Evolutionary conservation across 2,329 filamentous ascomycete genomes (phyloP), one percentile per base, ranked within the genome.

Genomic region (Scedosporium apiospermum): DNA sequence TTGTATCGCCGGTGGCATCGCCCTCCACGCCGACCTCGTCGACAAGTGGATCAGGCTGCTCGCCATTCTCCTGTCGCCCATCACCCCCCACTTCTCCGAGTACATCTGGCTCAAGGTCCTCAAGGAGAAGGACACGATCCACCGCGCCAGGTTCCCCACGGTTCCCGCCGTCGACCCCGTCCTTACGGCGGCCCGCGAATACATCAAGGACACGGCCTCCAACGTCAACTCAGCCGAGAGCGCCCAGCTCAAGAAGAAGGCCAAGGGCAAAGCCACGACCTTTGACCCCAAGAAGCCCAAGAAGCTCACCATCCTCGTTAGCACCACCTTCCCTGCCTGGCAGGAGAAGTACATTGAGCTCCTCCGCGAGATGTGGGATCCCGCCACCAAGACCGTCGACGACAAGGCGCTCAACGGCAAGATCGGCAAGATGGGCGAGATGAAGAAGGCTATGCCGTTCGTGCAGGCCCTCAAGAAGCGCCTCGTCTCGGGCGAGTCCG

Each of bases 361-460:
- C 42, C 83, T 96, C 18, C 85, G 86, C 67, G 82, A 89, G 70
- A 78, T 85, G 65, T 91, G 91, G 76, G 82, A 90, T 65, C 74
- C 82, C 18, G 72, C 71, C 65, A 84, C 77, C 67, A 79, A 89
- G 66, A 77, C 79, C 9, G 76, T 89, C 66, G 88, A 96, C 71
- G 90, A 96, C 73, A 96, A 96, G 79, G 86, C 85, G 63, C 79
- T 97, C 57, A 90, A 87, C 69, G 87, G 86, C 67, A 84, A 87
- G 71, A 88, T 97, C 63, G 86, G 86, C 68, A 96, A 96, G 80
- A 81, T 91, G 71, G 87, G 86, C 53, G 90, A 96, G 77, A 91
- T 92, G 83, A 99, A 98, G 85, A 95, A 96, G 78, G 93, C 92
- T 2, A 98, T 98, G 93, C 95, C 95, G 0, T 98, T 97, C 71